Conservation (phyloP, 2,329 filamentous ascomycete genomes). For the Colletotrichum sp. region DNA sequence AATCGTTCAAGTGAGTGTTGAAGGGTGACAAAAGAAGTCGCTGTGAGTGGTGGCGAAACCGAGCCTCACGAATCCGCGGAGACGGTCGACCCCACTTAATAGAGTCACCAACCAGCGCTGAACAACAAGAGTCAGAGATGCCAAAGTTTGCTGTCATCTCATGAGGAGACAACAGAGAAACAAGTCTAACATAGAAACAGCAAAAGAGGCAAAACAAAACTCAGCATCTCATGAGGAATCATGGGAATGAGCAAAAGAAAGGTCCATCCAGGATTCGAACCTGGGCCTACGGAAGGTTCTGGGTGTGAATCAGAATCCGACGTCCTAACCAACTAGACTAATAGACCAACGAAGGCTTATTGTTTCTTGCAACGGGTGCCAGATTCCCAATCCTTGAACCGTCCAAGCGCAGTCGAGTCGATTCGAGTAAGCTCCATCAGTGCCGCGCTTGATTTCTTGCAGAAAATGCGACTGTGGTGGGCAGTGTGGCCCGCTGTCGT, state of each 20-base stretch:
- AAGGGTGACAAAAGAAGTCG: not conserved
- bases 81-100: conserved; percentile 1
- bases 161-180: not conserved
- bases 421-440: not conserved
- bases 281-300: conserved; percentile 19
- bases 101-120: conserved; percentile 1
- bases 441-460: not conserved
- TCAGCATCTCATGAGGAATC: fast-evolving
- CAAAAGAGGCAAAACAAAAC: not conserved
- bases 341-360: not conserved
- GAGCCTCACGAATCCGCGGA: not conserved
- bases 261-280: conserved; percentile 23
- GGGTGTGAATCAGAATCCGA: conserved; percentile 12
- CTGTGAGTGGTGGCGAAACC: conserved; percentile 14
- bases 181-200: not conserved
- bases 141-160: not conserved
- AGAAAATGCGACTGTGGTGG: not conserved
- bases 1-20: not conserved
- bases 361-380: fast-evolving
- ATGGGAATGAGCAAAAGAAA: not conserved
- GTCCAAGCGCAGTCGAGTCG: not conserved
- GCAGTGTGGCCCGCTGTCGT: not conserved
- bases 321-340: conserved; percentile 24
- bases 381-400: fast-evolving
- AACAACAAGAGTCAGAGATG: not conserved